Evolutionary conservation across 768 basidiomycete genomes (phyloP), one percentile per base, ranked within the genome.

Genomic region (Mycena rosella): DNA sequence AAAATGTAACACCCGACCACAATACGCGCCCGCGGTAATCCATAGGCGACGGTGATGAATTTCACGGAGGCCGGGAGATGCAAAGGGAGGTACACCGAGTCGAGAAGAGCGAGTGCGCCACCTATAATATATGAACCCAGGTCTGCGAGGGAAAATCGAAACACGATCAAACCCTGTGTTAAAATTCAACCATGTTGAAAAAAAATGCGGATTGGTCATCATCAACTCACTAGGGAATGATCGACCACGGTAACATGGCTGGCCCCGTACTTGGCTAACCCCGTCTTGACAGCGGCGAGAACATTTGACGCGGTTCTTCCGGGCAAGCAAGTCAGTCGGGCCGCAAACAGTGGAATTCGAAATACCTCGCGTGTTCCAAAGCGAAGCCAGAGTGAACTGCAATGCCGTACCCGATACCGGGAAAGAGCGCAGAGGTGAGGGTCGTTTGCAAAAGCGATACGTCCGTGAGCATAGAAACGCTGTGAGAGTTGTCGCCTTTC

Each of bases 371-470:
- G 5, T 89, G 88, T 5, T 78, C 81, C 2, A 72, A 70, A 14
- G 60, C 73, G 67, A 89, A 89, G 1, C 89, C 89, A 30, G 62
- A 65, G 65, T 89, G 88, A 5, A 79, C 81, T 67, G 80, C 15
- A 2, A 89, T 77, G 13, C 70, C 59, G 8, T 82, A 80, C 47
- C 73, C 72, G 8, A 89, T 56, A 3, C 86, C 86, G 0, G 87
- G 87, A 78, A 89, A 89, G 11, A 87, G 79, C 0, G 78, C 70
- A 0, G 83, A 22, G 63, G 84, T 58, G 48, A 86, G 71, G 5
- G 53, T 68, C 5, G 66, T 64, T 60, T 81, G 70, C 66, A 81
- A 63, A 66, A 87, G 71, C 60, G 85, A 73, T 0, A 64, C 74
- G 64, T 89, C 88, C 0, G 84, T 85, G 38, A 87, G 44, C 20